Base-by-base conservation (phyloP, 768 basidiomycete species). In the Clitopilus hobsonii region DNA sequence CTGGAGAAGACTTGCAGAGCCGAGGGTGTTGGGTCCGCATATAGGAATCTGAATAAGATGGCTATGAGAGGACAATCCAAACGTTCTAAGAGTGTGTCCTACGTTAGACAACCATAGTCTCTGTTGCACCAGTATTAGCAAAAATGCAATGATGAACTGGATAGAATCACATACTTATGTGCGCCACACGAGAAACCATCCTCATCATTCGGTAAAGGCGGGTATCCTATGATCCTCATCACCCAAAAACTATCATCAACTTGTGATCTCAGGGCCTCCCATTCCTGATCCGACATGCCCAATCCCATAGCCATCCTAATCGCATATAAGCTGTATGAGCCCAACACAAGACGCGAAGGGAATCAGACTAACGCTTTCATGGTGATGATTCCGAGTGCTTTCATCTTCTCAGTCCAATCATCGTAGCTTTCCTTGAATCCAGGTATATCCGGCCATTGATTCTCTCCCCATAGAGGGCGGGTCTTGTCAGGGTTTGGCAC, bases 51-150 rank as follows among this genome's bases (percentile, higher is more conserved):
- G n/a, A 45, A 60, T n/a, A 14, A 29, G n/a, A 18, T 6, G 1
- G 20, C 5, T 36, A 4, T 23, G 22, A 26, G 1, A 38, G 14
- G 30, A 24, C 20, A 26, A 38, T 51, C 16, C 38, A 10, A n/a
- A n/a, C n/a, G n/a, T n/a, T n/a, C n/a, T 10, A 22, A 29, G 28
- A 22, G 13, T 16, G 23, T 32, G 25, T 62, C 81, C 63, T 69
- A 91, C 86, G 94, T 95, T 59, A 92, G 67, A 69, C 91, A 94
- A 23, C 94, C 94, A 62, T 96, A 97, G 67, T 96, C 94, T 66
- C 88, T 90, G 67, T 32, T 38, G 47, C 5, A 49, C 53, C n/a
- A 52, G 50, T 22, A 45, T 32, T 20, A 56, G 23, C n/a, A 5
- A 28, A n/a, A 51, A 22, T 50, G 22, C 1, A 56, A 48, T 38